These are phyloP conservation scores for Curvularia sp. DNA, from an alignment of 2,329 filamentous ascomycete species.

Conservation along the genomic window DNA sequence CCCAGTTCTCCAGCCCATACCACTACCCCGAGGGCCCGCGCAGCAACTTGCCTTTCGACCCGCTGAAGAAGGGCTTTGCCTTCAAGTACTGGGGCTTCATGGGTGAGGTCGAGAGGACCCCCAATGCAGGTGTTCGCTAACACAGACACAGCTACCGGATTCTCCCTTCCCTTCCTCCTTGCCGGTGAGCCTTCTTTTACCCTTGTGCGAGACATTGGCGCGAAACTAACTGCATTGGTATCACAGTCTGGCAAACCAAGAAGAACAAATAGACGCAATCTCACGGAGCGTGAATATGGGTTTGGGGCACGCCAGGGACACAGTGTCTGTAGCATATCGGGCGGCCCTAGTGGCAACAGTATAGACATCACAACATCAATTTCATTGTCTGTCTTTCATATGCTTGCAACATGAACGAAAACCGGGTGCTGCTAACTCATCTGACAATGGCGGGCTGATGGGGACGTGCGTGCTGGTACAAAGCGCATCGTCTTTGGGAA, in stretches of 20 bases:
- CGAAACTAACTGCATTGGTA: constrained; percentile 27
- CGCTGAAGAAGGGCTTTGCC: constrained; percentile 83
- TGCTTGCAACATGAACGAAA: not conserved
- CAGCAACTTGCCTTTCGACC: constrained; percentile 97
- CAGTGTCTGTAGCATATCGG: constrained; percentile 44
- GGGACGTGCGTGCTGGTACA: not conserved
- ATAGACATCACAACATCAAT: constrained; percentile 48
- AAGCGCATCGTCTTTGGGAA: not conserved
- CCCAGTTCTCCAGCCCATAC: constrained; percentile 87
- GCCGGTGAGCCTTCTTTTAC: constrained; percentile 60
- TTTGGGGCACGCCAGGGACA: constrained; percentile 25
- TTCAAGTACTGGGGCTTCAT: constrained; percentile 84
- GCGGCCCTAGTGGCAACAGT: constrained; percentile 38
- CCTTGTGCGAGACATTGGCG: not conserved
- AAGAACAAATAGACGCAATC: constrained; percentile 60
- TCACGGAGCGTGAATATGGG: constrained; percentile 20
- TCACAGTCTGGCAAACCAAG: constrained; percentile 70
- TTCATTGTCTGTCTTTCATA: constrained; percentile 41
- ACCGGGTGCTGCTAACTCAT: constrained; percentile 2
- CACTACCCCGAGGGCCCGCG: constrained; percentile 98
- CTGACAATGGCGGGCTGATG: not conserved
- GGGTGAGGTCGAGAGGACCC: constrained; percentile 58
- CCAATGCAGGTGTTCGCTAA: constrained; percentile 47
- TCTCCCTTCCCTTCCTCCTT: constrained; percentile 66
- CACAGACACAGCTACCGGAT: constrained; percentile 60